Evolutionary conservation across 1,139 yeast genomes (phyloP), one percentile per base, ranked within the genome.

Genomic region (Pneumocystis sp.): DNA sequence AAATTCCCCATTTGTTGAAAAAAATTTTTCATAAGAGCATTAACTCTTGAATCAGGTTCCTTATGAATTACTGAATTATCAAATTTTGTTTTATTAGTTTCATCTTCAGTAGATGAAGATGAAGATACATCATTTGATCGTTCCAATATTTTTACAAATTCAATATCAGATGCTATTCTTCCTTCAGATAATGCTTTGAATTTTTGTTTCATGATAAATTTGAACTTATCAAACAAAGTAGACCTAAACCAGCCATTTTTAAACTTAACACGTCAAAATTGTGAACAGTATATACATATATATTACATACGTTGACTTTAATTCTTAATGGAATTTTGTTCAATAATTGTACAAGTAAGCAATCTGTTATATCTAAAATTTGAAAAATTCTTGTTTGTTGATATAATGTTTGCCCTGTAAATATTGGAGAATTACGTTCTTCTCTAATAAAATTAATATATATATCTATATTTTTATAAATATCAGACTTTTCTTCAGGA

Each of bases 281-380:
- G 61, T 25, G 63, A 42, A 64, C n/a, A n/a, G n/a, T 61, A 25
- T 31, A 35, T 50, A 63, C 17, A 63, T 8, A 56, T 12, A 60
- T 15, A n/a, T n/a, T n/a, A 40, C 21, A 35, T n/a, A 75, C 72
- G 71, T 81, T 77, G 10, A 70, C 69, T 25, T 67, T 68, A 21
- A 69, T 71, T 15, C 73, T 68, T 67, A 80, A 67, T 63, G 74
- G 71, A 6, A 78, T 77, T 1, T 77, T 74, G 2, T 77, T 74
- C 21, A 87, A 74, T 2, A 87, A 74, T 6, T 78, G 78, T 4
- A 75, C 73, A 12, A 91, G 78, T 69, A 85, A 85, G 6, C 83
- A 81, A 72, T 89, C 96, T 3, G 81, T 74, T 5, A 93, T 78
- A 73, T 93, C 95, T 50, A 91, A 91, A n/a, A 93, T 77, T 73